Base-by-base conservation (phyloP, 1,139 yeast genomes). In the Trichomonascaceae sp. region DNA sequence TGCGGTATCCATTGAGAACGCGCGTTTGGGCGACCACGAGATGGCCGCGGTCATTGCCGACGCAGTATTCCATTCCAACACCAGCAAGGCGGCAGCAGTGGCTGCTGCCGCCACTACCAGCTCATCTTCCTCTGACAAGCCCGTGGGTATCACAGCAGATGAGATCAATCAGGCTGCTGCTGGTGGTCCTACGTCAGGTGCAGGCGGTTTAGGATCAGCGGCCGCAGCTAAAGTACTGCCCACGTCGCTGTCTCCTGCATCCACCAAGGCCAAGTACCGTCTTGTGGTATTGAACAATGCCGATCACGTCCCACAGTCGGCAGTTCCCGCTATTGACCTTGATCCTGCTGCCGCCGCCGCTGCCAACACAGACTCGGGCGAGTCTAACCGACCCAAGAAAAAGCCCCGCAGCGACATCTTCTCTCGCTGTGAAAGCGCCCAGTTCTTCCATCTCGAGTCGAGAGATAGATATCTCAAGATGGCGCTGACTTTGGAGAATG, bases 241-340 rank as follows among this genome's bases (percentile, higher is more conserved):
- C 28, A 79, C 76, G 46, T 80, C 94, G 1, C 68, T 87, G 50
- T 85, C 96, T 18, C 97, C 97, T 13, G 89, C 89, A 44, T 87
- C 85, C 47, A 84, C 95, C 33, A 79, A 76, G 54, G 76, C 69
- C 57, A 87, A 87, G 59, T 87, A 87, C 58, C 79, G 77, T 56
- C 93, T 82, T 46, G 55, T 59, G 17, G 47, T 48, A 39, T 48
- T 55, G 22, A 46, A 49, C 22, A 43, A 42, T 9, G n/a, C n/a
- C 30, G 8, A 28, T 16, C 13, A 26, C 8, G 28, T 8, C 28
- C 28, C 28, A 26, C 9, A 20, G 23, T 20, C 23, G 9, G 8
- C 8, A 8, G 23, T 20, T 11, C 23, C 23, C 23, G 23, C 23
- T 20, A 20, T 20, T 11, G 23, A n/a, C n/a, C n/a, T n/a, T n/a